Base-by-base conservation (phyloP, 2,329 filamentous ascomycete species). In the Botrytis cinerea region DNA sequence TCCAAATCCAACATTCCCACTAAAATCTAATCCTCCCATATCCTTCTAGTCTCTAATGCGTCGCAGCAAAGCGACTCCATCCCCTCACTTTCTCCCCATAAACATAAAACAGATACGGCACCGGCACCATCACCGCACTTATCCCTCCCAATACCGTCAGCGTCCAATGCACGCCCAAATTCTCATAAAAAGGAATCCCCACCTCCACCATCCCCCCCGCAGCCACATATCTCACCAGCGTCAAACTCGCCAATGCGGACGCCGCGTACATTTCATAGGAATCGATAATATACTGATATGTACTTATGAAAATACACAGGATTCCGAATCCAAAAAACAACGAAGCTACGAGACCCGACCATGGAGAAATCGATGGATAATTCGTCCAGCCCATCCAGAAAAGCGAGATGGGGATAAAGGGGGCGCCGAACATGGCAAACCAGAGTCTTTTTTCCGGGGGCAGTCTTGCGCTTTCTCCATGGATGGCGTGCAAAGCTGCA, bases 191-290 rank as follows among this genome's bases (percentile, higher is more conserved):
- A 2, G 51, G 51, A 57, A 57, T 57, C 0, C 51, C 51, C 51
- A 57, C 51, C 14, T 57, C 51, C n/a, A 57, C 51, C 51, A 57
- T 57, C 3, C 51, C 51, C 0, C 51, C 51, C 51, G 51, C 51
- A 28, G 51, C 51, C 51, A 57, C 51, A 57, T 57, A 57, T 57
- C 51, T 28, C n/a, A 57, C 51, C n/a, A 57, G 51, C 51, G 51
- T 57, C n/a, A 57, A 57, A 57, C 51, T 57, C 7, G 51, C 51
- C n/a, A 57, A 18, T 18, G 51, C n/a, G n/a, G 51, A 57, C n/a
- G 51, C 51, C n/a, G 51, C 51, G 51, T 57, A 57, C 51, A 57
- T 57, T 32, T 57, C 51, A 32, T 57, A 57, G 3, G 51, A 28
- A 57, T 57, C 51, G 6, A 57, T 57, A 4, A 57, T 57, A 9